These are phyloP conservation scores for Botrytis fragariae DNA, from an alignment of 2,329 filamentous ascomycete species.

Conservation along the genomic window DNA sequence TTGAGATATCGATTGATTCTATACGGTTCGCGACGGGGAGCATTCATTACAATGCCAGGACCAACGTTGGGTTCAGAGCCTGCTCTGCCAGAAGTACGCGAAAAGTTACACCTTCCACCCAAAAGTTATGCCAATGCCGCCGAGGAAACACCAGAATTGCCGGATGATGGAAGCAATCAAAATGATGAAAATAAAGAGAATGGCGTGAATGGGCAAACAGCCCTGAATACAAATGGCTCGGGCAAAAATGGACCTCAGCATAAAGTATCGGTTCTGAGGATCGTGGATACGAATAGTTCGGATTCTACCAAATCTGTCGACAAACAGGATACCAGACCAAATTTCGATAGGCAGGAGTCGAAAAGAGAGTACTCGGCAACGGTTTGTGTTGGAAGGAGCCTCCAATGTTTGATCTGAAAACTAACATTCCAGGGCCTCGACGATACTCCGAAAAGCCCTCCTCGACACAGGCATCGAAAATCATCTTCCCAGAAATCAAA, in stretches of 20 bases:
- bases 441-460: constrained; percentile 32
- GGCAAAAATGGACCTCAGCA: constrained; percentile 12
- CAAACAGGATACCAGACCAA: constrained; percentile 25
- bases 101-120: constrained; percentile 38
- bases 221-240: constrained; percentile 19
- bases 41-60: constrained; percentile 3
- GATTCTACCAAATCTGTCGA: constrained; percentile 21
- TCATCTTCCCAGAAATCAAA: constrained; percentile 30
- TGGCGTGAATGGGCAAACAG: not conserved
- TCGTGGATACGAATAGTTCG: constrained; percentile 30
- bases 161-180: constrained; percentile 18
- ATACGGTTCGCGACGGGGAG: not conserved
- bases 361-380: constrained; percentile 33
- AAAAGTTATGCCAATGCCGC: constrained; percentile 43
- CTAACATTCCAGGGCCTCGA: constrained; percentile 35
- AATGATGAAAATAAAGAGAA: constrained; percentile 15
- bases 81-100: constrained; percentile 37
- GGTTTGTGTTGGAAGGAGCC: constrained; percentile 25
- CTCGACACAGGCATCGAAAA: constrained; percentile 33
- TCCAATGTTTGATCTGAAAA: not conserved
- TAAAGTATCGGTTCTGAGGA: constrained; percentile 32
- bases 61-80: constrained; percentile 34
- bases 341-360: constrained; percentile 30
- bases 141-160: constrained; percentile 27
- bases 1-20: not conserved